Evolutionary conservation across 1,139 yeast genomes (phyloP), one percentile per base, ranked within the genome.

Genomic region (Hanseniaspora gamundiae): DNA sequence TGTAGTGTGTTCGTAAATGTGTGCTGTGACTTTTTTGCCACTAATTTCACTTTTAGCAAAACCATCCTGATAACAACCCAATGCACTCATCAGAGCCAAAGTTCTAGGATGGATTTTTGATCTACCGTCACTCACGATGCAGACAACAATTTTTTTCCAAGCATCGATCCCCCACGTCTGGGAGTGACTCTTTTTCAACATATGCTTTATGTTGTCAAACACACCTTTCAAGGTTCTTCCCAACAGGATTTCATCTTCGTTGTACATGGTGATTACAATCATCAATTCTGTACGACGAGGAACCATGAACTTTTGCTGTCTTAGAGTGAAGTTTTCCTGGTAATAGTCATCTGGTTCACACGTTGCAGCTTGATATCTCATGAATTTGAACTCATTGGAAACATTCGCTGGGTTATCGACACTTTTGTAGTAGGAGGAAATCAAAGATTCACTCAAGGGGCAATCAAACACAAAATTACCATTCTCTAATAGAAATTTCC

Each of bases 61-160:
- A 43, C 95, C 95, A 49, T 87, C 97, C 63, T 91, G 98, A 59
- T 87, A 91, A 49, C 93, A 81, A 45, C 98, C 98, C 49, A 94
- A 75, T 0, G 96, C 87, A 11, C 96, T 86, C 50, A 91, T 69
- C 51, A 87, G 70, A 50, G 91, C 94, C 48, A 87, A 68, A 1
- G 88, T 87, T 30, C 82, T 78, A 47, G 84, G 87, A 58, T 81
- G 80, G 41, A 93, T 82, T 52, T 91, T 93, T 43, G 87, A 85
- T 63, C 96, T 77, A 50, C 98, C 98, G 66, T 91, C 98, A 44
- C 95, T 83, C 35, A 91, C 86, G 46, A 91, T 72, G 48, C 87
- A 72, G 13, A 91, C 95, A 45, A 86, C 95, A 47, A 91, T 78
- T 59, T 87, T 88, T 57, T 91, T 83, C 98, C 98, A 91, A 3